These are phyloP conservation scores for Arthrocladium fulminans DNA, from an alignment of 2,329 filamentous ascomycete species.

Conservation along the genomic window DNA sequence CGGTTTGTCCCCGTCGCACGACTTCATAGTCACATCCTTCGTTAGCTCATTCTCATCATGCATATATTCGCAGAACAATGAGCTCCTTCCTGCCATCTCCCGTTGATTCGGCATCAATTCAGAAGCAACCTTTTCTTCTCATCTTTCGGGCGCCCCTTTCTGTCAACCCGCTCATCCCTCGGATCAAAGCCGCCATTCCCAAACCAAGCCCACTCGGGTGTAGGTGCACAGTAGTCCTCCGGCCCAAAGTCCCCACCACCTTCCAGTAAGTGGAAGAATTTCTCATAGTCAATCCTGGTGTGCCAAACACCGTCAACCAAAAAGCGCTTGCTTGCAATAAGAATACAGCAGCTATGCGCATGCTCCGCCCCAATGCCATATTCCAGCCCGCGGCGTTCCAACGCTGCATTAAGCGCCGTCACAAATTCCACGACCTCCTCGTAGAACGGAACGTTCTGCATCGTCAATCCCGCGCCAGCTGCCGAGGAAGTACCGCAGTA, in stretches of 20 bases:
- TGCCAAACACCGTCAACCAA: slow-evolving; percentile 71
- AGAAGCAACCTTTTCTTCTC: not conserved
- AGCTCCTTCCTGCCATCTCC: too few species aligned
- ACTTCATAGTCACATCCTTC: too few species aligned
- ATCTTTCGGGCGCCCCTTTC: slow-evolving; percentile 53
- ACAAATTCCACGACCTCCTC: slow-evolving; percentile 82
- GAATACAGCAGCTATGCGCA: slow-evolving; percentile 84
- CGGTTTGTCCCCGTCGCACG: too few species aligned
- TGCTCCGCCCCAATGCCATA: slow-evolving; percentile 95
- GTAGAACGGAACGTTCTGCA: slow-evolving; percentile 96
- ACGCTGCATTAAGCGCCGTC: slow-evolving; percentile 58
- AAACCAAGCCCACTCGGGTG: slow-evolving; percentile 91
- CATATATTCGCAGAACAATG: too few species aligned
- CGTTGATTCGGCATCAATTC: too few species aligned
- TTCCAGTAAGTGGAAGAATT: slow-evolving; percentile 78
- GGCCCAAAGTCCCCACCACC: slow-evolving; percentile 67
- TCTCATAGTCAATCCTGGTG: slow-evolving; percentile 80
- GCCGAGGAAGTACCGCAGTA: slow-evolving; percentile 89
- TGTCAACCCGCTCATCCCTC: slow-evolving; percentile 73
- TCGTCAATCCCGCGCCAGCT: slow-evolving; percentile 77
- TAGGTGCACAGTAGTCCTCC: slow-evolving; percentile 85
- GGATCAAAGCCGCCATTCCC: slow-evolving; percentile 93
- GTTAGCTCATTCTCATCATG: too few species aligned
- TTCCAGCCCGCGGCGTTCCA: slow-evolving; percentile 59
- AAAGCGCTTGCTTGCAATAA: slow-evolving; percentile 78